Evolutionary conservation across 2,329 filamentous ascomycete species (phyloP).

Genomic region (Verruconis gallopava): DNA sequence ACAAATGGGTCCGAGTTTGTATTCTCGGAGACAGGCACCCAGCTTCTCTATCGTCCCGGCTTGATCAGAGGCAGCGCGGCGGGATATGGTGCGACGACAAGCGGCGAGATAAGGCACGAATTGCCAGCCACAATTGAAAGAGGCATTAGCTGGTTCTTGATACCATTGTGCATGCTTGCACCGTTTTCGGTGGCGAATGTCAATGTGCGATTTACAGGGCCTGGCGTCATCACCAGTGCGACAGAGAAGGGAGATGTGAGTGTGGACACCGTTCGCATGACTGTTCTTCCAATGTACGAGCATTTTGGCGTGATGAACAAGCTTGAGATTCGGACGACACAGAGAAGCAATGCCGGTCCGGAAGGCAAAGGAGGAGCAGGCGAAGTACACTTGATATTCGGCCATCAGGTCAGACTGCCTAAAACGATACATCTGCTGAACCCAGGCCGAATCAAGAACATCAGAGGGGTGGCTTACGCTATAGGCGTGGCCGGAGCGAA

Average conservation of each 20-base stretch:
- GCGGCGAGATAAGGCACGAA: constrained; percentile 69
- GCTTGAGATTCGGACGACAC: constrained; percentile 74
- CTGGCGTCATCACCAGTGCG: constrained; percentile 81
- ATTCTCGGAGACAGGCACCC: constrained; percentile 92
- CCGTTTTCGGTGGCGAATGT: constrained; percentile 87
- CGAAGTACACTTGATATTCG: constrained; percentile 85
- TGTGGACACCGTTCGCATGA: constrained; percentile 86
- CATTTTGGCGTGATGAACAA: constrained; percentile 79
- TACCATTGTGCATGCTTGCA: constrained; percentile 78
- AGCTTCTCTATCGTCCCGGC: constrained; percentile 81
- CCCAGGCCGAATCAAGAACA: constrained; percentile 72
- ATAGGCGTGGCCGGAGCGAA: constrained; percentile 86
- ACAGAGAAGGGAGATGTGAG: constrained; percentile 78
- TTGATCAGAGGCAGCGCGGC: constrained; percentile 76
- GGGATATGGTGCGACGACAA: constrained; percentile 55
- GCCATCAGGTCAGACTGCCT: constrained; percentile 81
- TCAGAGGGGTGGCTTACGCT: constrained; percentile 86
- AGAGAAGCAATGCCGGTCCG: constrained; percentile 62
- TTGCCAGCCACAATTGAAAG: constrained; percentile 48
- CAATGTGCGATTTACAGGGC: constrained; percentile 79
- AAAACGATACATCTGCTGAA: constrained; percentile 85
- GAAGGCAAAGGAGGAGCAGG: constrained; percentile 73
- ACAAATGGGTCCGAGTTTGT: constrained; percentile 94
- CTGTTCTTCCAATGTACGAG: constrained; percentile 77
- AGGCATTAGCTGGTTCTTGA: constrained; percentile 81